Base-by-base conservation (phyloP, 2,329 filamentous ascomycete species). In the Trichoderma aggressivum region DNA sequence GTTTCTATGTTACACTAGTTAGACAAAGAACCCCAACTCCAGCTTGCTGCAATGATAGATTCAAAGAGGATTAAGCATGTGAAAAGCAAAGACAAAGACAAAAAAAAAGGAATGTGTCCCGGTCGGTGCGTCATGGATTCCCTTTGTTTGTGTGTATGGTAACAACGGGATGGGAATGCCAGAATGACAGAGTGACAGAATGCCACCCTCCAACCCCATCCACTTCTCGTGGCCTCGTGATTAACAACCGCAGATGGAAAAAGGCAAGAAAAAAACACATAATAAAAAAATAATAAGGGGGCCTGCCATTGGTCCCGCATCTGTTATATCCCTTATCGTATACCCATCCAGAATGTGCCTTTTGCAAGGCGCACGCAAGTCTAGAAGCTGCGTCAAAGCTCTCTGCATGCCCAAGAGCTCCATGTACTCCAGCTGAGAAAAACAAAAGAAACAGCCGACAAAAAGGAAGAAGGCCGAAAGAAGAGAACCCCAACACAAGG, bases 281-380 rank as follows among this genome's bases (percentile, higher is more conserved):
- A 43, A 18, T 14, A 5, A 50, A 63, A 32, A 55, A 56, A 24
- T 39, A 39, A 32, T n/a, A 6, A 32, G 36, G 64, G 53, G 34
- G 18, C 30, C 55, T 39, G 32, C 47, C 53, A 58, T 47, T 47
- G 39, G 28, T 28, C 30, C 30, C 26, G 39, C 43, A 50, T 47
- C n/a, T 14, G 32, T 26, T 59, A 39, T 67, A 24, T 43, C 64
- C 64, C 36, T 68, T 26, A 68, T 68, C 53, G 55, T 59, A 60
- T 34, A 28, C 28, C 39, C 39, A 39, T 60, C 56, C 62, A n/a
- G 18, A 21, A 59, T 56, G 55, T 61, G 56, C 39, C 56, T n/a
- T 61, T 69, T 61, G 53, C 55, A 60, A 69, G 56, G 55, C 55
- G 56, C 66, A 68, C 34, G 56, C 65, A 60, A 53, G 39, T 69